Conservation (phyloP, 1,284 basidiomycete species). For the Leccinum insolens region DNA sequence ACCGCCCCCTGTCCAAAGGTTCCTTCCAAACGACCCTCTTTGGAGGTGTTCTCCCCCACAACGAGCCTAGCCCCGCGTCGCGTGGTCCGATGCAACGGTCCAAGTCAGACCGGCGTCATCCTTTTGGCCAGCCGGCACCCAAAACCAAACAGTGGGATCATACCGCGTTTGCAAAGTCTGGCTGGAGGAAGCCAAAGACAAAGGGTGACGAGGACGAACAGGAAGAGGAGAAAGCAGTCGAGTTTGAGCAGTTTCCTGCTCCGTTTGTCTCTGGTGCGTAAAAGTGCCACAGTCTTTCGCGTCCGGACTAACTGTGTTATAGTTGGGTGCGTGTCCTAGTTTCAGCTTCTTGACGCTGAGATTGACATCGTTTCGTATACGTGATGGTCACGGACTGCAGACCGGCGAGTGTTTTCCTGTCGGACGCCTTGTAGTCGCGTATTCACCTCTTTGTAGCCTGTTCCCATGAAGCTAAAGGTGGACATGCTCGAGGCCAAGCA, state of each 20-base stretch:
- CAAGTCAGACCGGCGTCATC: slow-evolving; percentile 46
- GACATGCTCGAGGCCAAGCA: slow-evolving; percentile 81
- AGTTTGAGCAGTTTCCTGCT: slow-evolving; percentile 83
- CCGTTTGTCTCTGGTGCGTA: slow-evolving; percentile 66
- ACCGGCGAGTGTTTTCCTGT: slow-evolving; percentile 24
- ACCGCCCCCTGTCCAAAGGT: slow-evolving; percentile 38
- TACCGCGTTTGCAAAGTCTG: slow-evolving; percentile 80
- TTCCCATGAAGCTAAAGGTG: slow-evolving; percentile 75
- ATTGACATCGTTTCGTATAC: slow-evolving; percentile 10
- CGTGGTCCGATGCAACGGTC: slow-evolving; percentile 42
- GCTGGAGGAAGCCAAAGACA: slow-evolving; percentile 57
- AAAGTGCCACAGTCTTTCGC: slow-evolving; percentile 1
- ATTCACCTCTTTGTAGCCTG: slow-evolving; percentile 48
- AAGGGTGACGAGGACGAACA: slow-evolving; percentile 51
- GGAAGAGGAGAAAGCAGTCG: slow-evolving; percentile 52
- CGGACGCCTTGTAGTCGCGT: slow-evolving; percentile 1
- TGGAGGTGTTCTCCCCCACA: slow-evolving; percentile 51
- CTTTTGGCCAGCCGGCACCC: slow-evolving; percentile 55
- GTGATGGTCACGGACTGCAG: slow-evolving; percentile 22
- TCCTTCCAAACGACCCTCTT: slow-evolving; percentile 68
- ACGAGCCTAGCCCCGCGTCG: slow-evolving; percentile 28
- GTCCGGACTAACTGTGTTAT: slow-evolving; percentile 17
- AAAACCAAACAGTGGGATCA: slow-evolving; percentile 87
- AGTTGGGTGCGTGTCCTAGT: slow-evolving; percentile 49
- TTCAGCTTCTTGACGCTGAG: neutral